Conservation (phyloP, 2,329 filamentous ascomycete genomes). For the Colletotrichum spaethianum region DNA sequence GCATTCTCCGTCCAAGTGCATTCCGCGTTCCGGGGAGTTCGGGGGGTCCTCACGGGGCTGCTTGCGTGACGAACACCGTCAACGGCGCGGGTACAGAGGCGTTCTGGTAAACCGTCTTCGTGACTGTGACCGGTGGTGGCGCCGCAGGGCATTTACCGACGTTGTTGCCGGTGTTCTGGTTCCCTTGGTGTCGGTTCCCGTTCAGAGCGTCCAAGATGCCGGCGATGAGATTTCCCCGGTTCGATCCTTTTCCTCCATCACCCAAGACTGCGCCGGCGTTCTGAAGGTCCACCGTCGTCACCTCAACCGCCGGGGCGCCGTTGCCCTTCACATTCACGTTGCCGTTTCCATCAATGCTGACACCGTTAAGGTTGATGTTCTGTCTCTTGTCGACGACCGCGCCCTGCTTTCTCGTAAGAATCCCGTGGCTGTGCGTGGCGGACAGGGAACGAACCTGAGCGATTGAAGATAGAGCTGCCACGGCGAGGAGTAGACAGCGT, state of each 20-base stretch:
- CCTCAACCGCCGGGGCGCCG: constrained; percentile 14
- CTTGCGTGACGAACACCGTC: constrained; percentile 37
- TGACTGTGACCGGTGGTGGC: constrained; percentile 25
- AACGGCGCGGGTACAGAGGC: constrained; percentile 31
- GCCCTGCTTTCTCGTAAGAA: constrained; percentile 35
- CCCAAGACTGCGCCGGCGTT: constrained; percentile 9
- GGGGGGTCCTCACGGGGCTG: constrained; percentile 15
- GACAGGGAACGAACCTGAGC: constrained; percentile 39
- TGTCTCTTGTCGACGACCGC: constrained; percentile 37
- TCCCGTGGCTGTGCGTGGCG: background rate
- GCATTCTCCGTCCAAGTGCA: background rate
- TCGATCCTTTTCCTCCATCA: constrained; percentile 1
- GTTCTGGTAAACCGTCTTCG: constrained; percentile 31
- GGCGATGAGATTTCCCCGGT: constrained; percentile 33
- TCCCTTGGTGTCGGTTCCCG: constrained; percentile 34
- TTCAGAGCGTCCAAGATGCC: constrained; percentile 39
- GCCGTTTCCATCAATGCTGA: constrained; percentile 30
- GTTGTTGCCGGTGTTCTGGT: constrained; percentile 1
- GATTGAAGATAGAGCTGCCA: constrained; percentile 42
- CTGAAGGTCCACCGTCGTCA: constrained; percentile 32
- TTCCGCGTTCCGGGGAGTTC: background rate
- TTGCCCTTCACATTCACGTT: constrained; percentile 21
- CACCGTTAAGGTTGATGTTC: too few species aligned
- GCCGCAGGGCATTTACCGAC: background rate
- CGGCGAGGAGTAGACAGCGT: constrained; percentile 39